phyloP scores from a whole-genome alignment of 352 stramenopile genomes.

The Phytopythium mirpurense region DNA sequence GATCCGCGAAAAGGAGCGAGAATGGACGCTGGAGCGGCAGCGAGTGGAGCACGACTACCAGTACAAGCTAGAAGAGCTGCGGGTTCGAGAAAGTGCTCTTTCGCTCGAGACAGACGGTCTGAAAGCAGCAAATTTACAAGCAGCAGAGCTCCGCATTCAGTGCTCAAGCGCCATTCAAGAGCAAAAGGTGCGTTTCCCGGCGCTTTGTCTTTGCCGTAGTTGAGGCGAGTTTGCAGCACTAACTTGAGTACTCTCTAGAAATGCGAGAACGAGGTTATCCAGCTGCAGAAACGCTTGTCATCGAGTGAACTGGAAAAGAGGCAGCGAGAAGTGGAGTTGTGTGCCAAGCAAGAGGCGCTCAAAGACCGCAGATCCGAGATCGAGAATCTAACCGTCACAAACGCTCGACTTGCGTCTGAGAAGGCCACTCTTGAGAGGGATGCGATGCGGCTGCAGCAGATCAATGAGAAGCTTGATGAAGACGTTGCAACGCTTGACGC shows the following conservation, averaged over 20 bases:
- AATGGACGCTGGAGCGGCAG: constrained; percentile 37
- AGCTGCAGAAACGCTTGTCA: not conserved
- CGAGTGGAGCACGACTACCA: constrained; percentile 21
- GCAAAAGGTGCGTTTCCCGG: not conserved
- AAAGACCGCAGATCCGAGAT: constrained; percentile 9
- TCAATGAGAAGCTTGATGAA: constrained; percentile 15
- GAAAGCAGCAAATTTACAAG: constrained; percentile 12
- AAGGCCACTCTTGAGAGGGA: constrained; percentile 16
- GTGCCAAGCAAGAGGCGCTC: not conserved
- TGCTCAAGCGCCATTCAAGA: not conserved
- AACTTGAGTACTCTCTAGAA: not conserved
- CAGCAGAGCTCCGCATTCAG: constrained; percentile 1
- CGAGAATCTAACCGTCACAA: constrained; percentile 8
- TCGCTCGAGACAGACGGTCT: constrained; percentile 16
- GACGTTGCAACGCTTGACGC: constrained; percentile 19
- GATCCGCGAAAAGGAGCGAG: constrained; percentile 43
- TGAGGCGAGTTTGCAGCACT: not conserved
- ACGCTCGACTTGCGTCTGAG: constrained; percentile 20
- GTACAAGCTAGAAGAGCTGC: constrained; percentile 26
- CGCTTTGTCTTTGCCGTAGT: not conserved
- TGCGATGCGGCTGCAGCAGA: constrained; percentile 14
- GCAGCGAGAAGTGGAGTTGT: constrained; percentile 14
- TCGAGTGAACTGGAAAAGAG: constrained; percentile 16
- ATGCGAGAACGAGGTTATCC: constrained; percentile 4
- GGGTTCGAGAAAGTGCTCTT: constrained; percentile 20